Conservation (phyloP, 1,284 basidiomycete genomes). For the Omphalotus olearius region DNA sequence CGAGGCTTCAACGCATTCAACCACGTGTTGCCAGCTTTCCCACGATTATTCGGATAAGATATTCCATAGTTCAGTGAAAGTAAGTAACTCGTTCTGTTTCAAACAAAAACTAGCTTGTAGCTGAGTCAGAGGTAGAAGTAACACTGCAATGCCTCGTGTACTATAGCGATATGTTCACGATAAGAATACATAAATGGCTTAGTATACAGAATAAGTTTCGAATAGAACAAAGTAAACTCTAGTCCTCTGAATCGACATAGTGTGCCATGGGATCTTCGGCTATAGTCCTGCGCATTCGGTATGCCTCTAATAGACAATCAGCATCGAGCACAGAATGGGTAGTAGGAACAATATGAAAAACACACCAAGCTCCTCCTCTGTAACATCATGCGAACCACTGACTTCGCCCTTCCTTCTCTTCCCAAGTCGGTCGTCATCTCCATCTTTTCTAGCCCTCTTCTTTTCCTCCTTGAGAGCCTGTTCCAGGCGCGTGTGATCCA, state of each 20-base stretch:
- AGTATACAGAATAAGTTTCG: neutral
- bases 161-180: no score
- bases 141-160: no score
- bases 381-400: conserved; percentile 65
- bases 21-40: no score
- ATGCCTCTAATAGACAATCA: conserved; percentile 59
- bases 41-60: no score
- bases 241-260: conserved; percentile 60
- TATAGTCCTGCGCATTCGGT: conserved; percentile 69
- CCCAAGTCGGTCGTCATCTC: conserved; percentile 52
- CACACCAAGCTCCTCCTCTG: conserved; percentile 90
- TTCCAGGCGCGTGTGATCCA: conserved; percentile 67
- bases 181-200: no score
- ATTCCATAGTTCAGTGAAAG: no score
- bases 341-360: conserved; percentile 13
- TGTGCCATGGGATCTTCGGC: conserved; percentile 88
- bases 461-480: conserved; percentile 76
- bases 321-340: conserved; percentile 6
- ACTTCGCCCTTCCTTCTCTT: conserved; percentile 54
- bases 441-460: conserved; percentile 65
- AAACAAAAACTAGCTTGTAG: no score
- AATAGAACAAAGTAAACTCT: conserved; percentile 1
- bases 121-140: no score
- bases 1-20: no score
- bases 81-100: no score